phyloP scores from a whole-genome alignment of 2,329 filamentous ascomycete genomes.

The Ramichloridium luteum region DNA sequence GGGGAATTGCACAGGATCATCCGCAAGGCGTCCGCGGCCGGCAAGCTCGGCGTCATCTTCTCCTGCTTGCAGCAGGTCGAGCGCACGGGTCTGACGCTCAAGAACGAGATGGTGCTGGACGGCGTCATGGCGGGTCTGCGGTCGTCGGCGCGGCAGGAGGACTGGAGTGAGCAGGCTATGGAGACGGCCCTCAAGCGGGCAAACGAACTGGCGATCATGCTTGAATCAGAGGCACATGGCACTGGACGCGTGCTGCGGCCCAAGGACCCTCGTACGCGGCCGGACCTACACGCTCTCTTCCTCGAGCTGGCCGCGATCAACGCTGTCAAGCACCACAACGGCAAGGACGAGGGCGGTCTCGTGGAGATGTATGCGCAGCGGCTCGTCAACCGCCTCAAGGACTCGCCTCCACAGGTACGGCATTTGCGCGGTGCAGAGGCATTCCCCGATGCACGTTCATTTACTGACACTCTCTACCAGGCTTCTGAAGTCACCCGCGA shows the following conservation, averaged over 20 bases:
- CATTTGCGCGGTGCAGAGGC: not conserved
- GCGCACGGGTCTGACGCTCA: conserved; percentile 25
- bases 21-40: conserved; percentile 19
- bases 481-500: not conserved
- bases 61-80: conserved; percentile 22
- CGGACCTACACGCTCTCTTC: conserved; percentile 30
- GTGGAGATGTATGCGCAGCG: conserved; percentile 30
- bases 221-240: conserved; percentile 31
- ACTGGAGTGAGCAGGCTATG: conserved; percentile 28
- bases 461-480: not conserved
- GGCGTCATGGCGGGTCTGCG: conserved; percentile 27
- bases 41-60: conserved; percentile 21
- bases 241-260: conserved; percentile 11
- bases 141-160: conserved; percentile 20
- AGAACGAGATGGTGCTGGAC: conserved; percentile 20
- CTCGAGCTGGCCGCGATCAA: conserved; percentile 32
- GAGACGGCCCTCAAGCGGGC: conserved; percentile 28
- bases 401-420: conserved; percentile 8
- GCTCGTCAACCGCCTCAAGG: conserved; percentile 24
- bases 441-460: conserved; percentile 2
- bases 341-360: conserved; percentile 25
- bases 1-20: conserved; percentile 24
- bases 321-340: conserved; percentile 24
- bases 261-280: conserved; percentile 24
- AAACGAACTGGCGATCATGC: conserved; percentile 28